Evolutionary conservation across 306 rosid species (phyloP), one percentile per base, ranked within the genome.

Genomic region (Vigna trinervia): DNA sequence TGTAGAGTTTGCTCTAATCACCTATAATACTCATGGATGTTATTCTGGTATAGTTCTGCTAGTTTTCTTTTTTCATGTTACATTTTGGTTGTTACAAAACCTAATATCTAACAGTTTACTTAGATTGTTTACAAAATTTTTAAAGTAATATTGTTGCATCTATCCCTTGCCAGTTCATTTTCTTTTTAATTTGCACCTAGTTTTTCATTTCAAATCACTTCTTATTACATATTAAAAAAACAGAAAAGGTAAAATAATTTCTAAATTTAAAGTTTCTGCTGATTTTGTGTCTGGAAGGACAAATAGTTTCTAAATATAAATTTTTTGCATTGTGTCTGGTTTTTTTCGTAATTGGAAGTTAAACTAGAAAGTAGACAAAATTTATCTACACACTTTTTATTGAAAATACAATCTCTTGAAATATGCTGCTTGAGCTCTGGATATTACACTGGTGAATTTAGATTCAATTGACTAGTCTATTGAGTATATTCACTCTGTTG

Each of bases 21-120:
- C 88, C 13, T 92, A 77, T 84, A 83, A 87, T 82, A 89, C 97
- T 66, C 97, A 89, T 77, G 99, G 99, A 87, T 89, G 96, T 52
- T 92, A 89, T 85, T 95, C 92, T 81, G 97, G 99, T 95, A 88
- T 26, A 79, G 71, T 47, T 70, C 83, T 87, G 78, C 77, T 64
- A 22, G 5, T 78, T 60, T 73, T 80, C 38, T 69, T 63, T 67
- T n/a, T 38, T 50, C 36, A 8, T 73, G 36, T 77, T 76, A 10
- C 61, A 36, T 71, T 15, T 34, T 78, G 45, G 38, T 58, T 78
- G 45, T 17, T 17, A 17, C 19, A 17, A 17, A 17, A 17, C 19
- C 19, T 17, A 17, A 17, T 17, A 17, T 17, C 19, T 17, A 17
- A 17, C 19, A 17, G 19, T 23, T 52, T 19, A 38, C 64, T 52